Base-by-base conservation (phyloP, 2,329 filamentous ascomycete genomes). In the Zymoseptoria passerinii region DNA sequence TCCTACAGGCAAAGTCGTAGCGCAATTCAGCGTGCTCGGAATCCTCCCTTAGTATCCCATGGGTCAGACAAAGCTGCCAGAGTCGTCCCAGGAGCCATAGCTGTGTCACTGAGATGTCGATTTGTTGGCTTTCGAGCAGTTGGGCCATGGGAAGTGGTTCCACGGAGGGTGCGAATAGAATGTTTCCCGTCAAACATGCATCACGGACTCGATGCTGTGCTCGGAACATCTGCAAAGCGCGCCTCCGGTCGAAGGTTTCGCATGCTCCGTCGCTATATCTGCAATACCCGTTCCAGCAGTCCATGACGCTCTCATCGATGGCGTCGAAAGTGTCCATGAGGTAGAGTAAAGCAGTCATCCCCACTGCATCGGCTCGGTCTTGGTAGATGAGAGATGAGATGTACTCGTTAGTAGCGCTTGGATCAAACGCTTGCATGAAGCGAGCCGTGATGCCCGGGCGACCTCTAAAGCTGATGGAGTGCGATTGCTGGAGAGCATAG, bases 301-400 rank as follows among this genome's bases (percentile, higher is more conserved):
- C 70, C 18, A 76, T 67, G 18, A 77, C 73, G 57, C 72, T 72
- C 60, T 77, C 75, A 54, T 77, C 73, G 29, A 77, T 75, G 3
- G 73, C 70, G 54, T 77, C 73, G 58, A 77, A 77, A 1, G 74
- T 62, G 58, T 76, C 75, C 75, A 77, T 77, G 23, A 77, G 66
- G 28, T 73, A 70, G 4, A 75, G 68, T 6, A 77, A 64, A 2
- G 75, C 75, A 59, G 75, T 74, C 74, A 77, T 76, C 0, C 71
- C 74, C 5, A 67, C 62, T 2, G 63, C 58, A 27, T 77, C 75
- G 50, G 74, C 72, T 59, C 76, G 74, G 49, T 75, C 76, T 52
- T 75, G 73, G n/a, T 74, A 72, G 48, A 76, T 74, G 20, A 76
- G 72, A 1, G 71, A 73, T 1, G 74, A 74, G 19, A 65, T 62